A percentile compares a stretch with the other conserved stretches of the same genome.
Conservation (phyloP, 768 basidiomycete genomes). For the Holtermannia corniformis region DNA sequence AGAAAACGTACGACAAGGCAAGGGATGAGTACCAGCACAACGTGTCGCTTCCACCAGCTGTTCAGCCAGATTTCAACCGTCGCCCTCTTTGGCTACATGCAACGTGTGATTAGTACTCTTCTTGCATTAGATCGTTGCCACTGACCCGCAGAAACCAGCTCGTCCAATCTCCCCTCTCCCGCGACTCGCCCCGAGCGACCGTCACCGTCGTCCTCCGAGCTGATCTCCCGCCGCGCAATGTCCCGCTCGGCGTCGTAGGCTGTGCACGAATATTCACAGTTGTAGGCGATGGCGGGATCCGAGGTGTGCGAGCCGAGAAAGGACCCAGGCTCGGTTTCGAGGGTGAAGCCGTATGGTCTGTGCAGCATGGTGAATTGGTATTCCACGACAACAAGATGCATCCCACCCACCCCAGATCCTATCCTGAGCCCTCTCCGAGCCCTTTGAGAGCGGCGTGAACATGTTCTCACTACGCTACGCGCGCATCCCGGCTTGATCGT, state of each 20-base stretch:
- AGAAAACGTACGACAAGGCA: constrained; percentile 38
- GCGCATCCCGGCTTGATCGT: neutral
- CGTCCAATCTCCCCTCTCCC: constrained; percentile 11
- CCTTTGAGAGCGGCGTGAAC: constrained; percentile 40
- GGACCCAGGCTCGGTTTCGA: constrained; percentile 1
- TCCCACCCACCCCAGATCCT: constrained; percentile 32
- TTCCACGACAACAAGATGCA: neutral
- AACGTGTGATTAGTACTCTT: constrained; percentile 6
- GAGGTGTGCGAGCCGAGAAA: neutral
- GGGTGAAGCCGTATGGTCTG: constrained; percentile 28
- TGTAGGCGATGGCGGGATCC: too few relatives aligned
- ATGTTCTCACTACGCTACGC: constrained; percentile 10
- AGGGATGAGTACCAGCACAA: constrained; percentile 41
- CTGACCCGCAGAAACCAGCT: constrained; percentile 27
- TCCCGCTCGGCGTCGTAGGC: neutral
- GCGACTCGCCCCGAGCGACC: neutral
- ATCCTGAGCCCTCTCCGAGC: constrained; percentile 35
- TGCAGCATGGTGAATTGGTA: neutral
- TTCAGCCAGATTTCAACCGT: constrained; percentile 41
- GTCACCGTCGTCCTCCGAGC: neutral
- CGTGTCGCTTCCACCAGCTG: constrained; percentile 43
- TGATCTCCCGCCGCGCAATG: constrained; percentile 4
- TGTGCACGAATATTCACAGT: constrained; percentile 4
- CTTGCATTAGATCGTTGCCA: neutral
- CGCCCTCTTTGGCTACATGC: constrained; percentile 33